These are phyloP conservation scores for Phaeotremella skinneri DNA, from an alignment of 768 basidiomycete genomes.

Conservation along the genomic window DNA sequence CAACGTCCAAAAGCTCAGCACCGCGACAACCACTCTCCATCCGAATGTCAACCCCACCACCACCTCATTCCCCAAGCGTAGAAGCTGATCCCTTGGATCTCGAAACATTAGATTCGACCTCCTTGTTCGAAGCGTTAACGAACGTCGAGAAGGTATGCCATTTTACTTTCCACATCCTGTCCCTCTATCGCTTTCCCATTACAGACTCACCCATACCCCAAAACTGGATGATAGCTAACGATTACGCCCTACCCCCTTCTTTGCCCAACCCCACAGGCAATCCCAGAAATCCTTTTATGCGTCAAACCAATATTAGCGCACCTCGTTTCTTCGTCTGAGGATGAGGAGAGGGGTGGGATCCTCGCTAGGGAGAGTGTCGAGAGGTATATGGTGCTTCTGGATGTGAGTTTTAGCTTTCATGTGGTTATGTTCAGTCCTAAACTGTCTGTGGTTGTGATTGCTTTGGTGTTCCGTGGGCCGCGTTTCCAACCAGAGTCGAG, in stretches of 20 bases:
- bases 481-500: too few relatives aligned
- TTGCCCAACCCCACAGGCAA: constrained; percentile 17
- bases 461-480: too few relatives aligned
- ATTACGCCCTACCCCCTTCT: background rate
- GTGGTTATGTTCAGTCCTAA: constrained; percentile 1
- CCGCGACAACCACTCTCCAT: background rate
- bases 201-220: background rate
- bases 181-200: background rate
- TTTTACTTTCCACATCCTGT: background rate
- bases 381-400: constrained; percentile 33
- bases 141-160: constrained; percentile 35
- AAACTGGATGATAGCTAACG: background rate
- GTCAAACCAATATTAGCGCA: constrained; percentile 41
- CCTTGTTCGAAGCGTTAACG: constrained; percentile 34
- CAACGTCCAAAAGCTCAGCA: too few relatives aligned
- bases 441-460: background rate
- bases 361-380: constrained; percentile 29
- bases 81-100: constrained; percentile 31
- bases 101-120: constrained; percentile 32
- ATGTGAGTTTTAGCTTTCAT: constrained; percentile 27
- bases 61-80: background rate
- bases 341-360: constrained; percentile 26
- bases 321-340: constrained; percentile 12
- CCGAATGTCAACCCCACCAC: background rate
- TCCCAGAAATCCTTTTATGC: constrained; percentile 30